Base-by-base conservation (phyloP, 2,329 filamentous ascomycete genomes). In the Fusarium nelsonii region DNA sequence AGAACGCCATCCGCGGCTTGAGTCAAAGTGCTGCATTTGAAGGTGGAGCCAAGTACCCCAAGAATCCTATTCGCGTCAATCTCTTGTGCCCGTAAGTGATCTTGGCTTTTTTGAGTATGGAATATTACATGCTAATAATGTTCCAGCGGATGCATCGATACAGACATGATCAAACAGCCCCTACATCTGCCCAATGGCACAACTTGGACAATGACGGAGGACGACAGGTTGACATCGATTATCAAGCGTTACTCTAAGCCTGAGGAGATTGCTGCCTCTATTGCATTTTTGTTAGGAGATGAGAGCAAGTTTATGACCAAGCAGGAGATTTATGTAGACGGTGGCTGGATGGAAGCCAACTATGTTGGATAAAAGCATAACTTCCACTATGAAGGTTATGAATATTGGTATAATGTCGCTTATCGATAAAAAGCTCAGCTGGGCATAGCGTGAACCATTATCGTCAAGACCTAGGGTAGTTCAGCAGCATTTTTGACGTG, bases 301-400 rank as follows among this genome's bases (percentile, higher is more conserved):
- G 77, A 79, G 63, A 76, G 72, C 56, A 76, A 67, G 41, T 78
- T 77, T 30, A 70, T 79, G 39, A 74, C 72, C 16, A 74, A 74
- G 41, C 68, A 73, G 33, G 70, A 74, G 46, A 73, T 73, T 57
- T 73, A 70, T 4, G 72, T 78, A 1, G 76, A 79, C 28, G 76
- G 77, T 12, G 74, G 77, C 0, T 78, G 71, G 72, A 69, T 72
- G 67, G 72, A 74, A 26, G 37, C 61, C 11, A 73, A 73, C 26
- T 73, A 73, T 32, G 71, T 73, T 4, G 71, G 37, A 40, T 64
- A 37, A 37, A 15, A 36, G 37, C 18, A 43, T 18, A 10, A n/a
- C 0, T 0, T 16, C 33, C 15, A 34, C 34, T 28, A 9, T 20
- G 5, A 37, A 3, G 2, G 11, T 26, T 0, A 36, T 14, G 14